These are phyloP conservation scores for Adiantum capillusveneris DNA, from an alignment of 75 land plant genomes.

Conservation along the genomic window DNA sequence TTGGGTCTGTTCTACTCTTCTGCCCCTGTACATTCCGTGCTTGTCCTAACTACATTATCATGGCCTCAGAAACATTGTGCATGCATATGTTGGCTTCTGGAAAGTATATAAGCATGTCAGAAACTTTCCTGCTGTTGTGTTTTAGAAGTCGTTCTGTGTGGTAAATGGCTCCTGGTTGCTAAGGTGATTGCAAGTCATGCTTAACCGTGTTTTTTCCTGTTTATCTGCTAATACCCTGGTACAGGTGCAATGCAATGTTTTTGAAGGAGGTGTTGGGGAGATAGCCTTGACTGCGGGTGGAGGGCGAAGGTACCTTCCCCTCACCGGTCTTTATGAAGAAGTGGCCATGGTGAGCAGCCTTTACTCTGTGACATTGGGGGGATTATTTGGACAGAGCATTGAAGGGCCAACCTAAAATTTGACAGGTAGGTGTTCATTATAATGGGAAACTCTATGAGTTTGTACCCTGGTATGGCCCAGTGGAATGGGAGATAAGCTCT, in stretches of 20 bases:
- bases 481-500: slow-evolving; percentile 70
- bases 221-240: no score
- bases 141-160: no score
- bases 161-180: no score
- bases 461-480: slow-evolving; percentile 87
- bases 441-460: slow-evolving; percentile 79
- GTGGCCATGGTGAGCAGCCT: slow-evolving; percentile 52
- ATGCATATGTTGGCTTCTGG: no score
- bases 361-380: background rate
- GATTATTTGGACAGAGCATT: no score
- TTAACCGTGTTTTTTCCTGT: background rate
- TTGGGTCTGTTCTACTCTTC: slow-evolving; percentile 48
- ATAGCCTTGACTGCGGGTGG: slow-evolving; percentile 92
- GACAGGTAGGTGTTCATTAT: slow-evolving; percentile 79
- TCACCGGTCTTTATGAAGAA: slow-evolving; percentile 51
- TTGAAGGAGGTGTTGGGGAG: slow-evolving; percentile 79
- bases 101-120: no score
- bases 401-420: no score
- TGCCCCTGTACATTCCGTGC: no score
- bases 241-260: slow-evolving; percentile 94
- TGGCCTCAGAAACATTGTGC: no score
- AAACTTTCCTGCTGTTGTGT: no score
- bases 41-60: no score
- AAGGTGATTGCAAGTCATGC: no score
- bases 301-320: slow-evolving; percentile 69